Conservation (phyloP, 2,329 filamentous ascomycete species). For the Pseudopyricularia cyperi region DNA sequence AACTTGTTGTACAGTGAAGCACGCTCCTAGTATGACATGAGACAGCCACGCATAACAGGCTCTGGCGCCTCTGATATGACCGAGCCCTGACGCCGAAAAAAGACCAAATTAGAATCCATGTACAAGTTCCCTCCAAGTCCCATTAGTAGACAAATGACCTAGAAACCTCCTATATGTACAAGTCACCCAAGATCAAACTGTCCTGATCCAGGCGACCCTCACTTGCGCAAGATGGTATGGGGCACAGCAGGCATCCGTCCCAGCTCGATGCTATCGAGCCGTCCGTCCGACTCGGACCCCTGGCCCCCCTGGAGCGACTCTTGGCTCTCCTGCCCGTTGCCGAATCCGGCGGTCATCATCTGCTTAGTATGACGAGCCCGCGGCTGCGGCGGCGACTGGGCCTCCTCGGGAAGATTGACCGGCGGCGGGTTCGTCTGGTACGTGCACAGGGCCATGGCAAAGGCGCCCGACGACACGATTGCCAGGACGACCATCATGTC, state of each 20-base stretch:
- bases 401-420: slow-evolving; percentile 4
- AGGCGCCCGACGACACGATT: slow-evolving; percentile 5
- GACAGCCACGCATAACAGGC: too few relatives aligned
- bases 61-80: too few relatives aligned
- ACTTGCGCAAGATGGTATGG: background rate
- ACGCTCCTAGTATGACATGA: too few relatives aligned
- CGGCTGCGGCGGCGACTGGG: background rate
- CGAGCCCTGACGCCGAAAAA: too few relatives aligned
- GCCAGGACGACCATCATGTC: slow-evolving; percentile 8
- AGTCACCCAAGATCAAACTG: background rate
- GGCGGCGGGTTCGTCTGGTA: slow-evolving; percentile 9
- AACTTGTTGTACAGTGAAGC: too few relatives aligned
- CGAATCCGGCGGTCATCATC: background rate
- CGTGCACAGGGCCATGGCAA: slow-evolving; percentile 9
- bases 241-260: background rate
- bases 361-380: slow-evolving; percentile 1
- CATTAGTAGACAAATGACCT: too few relatives aligned
- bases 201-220: too few relatives aligned
- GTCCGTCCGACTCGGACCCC: background rate
- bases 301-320: background rate
- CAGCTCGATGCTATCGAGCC: background rate
- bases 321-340: background rate
- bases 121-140: too few relatives aligned
- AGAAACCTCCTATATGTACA: background rate
- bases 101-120: too few relatives aligned